Base-by-base conservation (phyloP, 176 grass and related monocot species). In the Triticum turgidum region DNA sequence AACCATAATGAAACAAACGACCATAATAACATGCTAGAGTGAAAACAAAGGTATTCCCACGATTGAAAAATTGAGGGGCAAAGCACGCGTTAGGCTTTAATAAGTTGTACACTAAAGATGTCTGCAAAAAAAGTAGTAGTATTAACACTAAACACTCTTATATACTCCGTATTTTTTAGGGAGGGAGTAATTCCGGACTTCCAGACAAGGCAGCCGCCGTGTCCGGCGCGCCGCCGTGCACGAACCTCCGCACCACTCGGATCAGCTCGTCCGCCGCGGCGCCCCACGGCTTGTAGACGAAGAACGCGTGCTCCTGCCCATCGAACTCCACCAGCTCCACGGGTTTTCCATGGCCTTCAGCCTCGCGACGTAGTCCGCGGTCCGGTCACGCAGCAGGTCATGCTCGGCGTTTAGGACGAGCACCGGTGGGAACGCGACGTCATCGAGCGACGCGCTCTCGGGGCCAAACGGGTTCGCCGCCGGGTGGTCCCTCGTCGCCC, bases 401-500 rank as follows among this genome's bases (percentile, higher is more conserved):
- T 33, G 27, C 51, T 87, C 87, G 9, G 81, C 76, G 24, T 58
- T 81, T 0, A 51, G 49, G 54, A 89, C 88, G 51, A 92, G 84
- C 51, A 82, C 41, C 41, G 87, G 91, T 15, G 61, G 84, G 24
- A 84, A 49, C 3, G 38, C 24, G n/a, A n/a, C 81, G 5, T 27
- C 30, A 21, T 34, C 6, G 7, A 77, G 62, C 29, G 30, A 44
- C 11, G 64, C 76, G 69, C 86, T 85, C 73, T 77, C 80, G 38
- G 84, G 76, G 27, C 74, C 83, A 45, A 89, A 86, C 13, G 87
- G 90, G 83, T 89, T 92, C 7, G 56, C 68, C 59, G 29, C 5
- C 33, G 90, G 90, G 74, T 92, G 75, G 37, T 92, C 90, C 73
- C 25, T 74, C 30, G 65, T 86, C 35, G 79, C 66, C 4, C 83